Conservation (phyloP, 2,329 filamentous ascomycete species). For the Neonectria magnoliae region DNA sequence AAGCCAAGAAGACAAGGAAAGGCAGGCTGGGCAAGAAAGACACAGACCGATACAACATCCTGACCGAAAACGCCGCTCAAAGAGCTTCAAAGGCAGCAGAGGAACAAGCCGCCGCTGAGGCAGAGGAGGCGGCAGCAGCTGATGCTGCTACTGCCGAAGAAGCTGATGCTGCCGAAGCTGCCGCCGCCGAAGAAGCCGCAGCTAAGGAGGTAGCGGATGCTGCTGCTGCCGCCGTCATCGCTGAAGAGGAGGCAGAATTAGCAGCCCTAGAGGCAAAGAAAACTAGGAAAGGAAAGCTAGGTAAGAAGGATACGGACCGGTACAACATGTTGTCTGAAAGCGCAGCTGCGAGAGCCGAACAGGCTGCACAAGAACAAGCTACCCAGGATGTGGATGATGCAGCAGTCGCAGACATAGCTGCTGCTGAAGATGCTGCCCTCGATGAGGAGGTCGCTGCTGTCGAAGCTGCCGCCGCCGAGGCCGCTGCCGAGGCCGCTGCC, state of each 20-base stretch:
- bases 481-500: conserved; percentile 34
- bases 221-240: conserved; percentile 29
- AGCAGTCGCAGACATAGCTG: conserved; percentile 36
- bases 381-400: conserved; percentile 25
- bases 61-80: conserved; percentile 47
- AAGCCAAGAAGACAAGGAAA: conserved; percentile 62
- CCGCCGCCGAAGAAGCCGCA: conserved; percentile 20
- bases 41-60: conserved; percentile 53
- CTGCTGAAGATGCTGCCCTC: conserved; percentile 26
- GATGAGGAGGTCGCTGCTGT: conserved; percentile 17
- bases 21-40: conserved; percentile 57
- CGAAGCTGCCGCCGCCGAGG: conserved; percentile 9
- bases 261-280: conserved; percentile 58
- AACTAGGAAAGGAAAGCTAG: conserved; percentile 57
- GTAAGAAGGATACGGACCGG: conserved; percentile 59
- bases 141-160: conserved; percentile 44
- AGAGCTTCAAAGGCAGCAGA: conserved; percentile 54
- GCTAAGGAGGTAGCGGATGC: conserved; percentile 18
- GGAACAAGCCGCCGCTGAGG: conserved; percentile 37
- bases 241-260: conserved; percentile 49
- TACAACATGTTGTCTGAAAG: conserved; percentile 50
- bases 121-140: conserved; percentile 24
- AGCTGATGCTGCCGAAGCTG: conserved; percentile 30
- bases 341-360: conserved; percentile 47
- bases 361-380: conserved; percentile 45